Percentiles rank a stretch among this genome's conserved stretches.
Evolutionary conservation across 192 early-diverging fungal species (phyloP).

Genomic region (Rhizophlyctis rosea): DNA sequence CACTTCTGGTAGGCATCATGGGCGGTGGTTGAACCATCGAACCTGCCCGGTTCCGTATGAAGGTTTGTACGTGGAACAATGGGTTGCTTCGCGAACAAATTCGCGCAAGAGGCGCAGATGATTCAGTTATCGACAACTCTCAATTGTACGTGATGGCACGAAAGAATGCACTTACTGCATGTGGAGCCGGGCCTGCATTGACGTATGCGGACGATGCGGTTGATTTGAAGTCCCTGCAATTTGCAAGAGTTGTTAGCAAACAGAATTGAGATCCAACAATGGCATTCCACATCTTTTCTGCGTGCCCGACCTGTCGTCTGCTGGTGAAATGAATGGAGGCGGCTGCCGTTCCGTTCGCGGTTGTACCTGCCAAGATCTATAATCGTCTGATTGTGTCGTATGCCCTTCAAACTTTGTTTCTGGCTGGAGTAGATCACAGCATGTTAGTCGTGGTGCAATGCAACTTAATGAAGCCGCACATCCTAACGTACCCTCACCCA

Average conservation of each 20-base stretch:
- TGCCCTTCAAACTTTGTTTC: conserved; percentile 38
- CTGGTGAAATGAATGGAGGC: conserved; percentile 15
- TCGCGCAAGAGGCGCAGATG: background rate
- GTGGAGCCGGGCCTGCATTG: conserved; percentile 19
- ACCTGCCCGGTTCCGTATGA: conserved; percentile 22
- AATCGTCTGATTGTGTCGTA: conserved; percentile 35
- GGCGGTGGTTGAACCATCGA: conserved; percentile 39
- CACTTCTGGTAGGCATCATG: conserved; percentile 35
- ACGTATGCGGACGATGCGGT: conserved; percentile 42
- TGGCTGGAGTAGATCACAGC: conserved; percentile 4
- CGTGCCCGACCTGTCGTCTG: conserved; percentile 35
- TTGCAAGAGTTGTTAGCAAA: too few relatives aligned
- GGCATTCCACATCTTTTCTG: background rate
- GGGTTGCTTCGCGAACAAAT: too few relatives aligned
- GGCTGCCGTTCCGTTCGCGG: conserved; percentile 23
- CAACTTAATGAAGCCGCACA: background rate
- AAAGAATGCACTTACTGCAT: background rate
- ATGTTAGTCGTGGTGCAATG: background rate
- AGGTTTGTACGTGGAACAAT: background rate
- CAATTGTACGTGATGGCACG: background rate
- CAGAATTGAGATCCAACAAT: background rate
- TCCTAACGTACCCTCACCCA: conserved; percentile 22
- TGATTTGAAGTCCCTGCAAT: conserved; percentile 50
- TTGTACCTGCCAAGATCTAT: conserved; percentile 36
- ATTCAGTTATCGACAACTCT: background rate